Conservation (phyloP, 495 filamentous ascomycete species). For the Bryoglossum gracile region DNA sequence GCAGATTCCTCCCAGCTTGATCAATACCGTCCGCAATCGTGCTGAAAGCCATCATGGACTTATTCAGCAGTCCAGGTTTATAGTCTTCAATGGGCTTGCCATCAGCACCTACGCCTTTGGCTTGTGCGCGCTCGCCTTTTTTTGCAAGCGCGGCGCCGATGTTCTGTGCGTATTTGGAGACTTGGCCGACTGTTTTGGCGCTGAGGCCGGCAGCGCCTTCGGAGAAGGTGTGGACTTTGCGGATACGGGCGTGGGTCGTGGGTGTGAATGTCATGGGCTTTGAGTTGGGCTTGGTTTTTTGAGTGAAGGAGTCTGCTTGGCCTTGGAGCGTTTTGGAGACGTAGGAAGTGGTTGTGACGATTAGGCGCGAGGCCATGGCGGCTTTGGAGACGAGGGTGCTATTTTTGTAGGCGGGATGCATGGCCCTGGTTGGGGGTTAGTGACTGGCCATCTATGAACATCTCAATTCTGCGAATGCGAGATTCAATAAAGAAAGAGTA, state of each 20-base stretch:
- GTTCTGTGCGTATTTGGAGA: slow-evolving; percentile 77
- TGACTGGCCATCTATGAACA: too few relatives aligned
- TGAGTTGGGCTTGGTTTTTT: slow-evolving; percentile 62
- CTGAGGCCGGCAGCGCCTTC: slow-evolving; percentile 68
- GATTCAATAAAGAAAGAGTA: too few relatives aligned
- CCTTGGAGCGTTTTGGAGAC: slow-evolving; percentile 67
- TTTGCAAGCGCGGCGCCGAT: slow-evolving; percentile 67
- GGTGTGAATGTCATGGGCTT: slow-evolving; percentile 86
- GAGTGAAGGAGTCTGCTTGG: slow-evolving; percentile 73
- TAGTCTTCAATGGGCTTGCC: slow-evolving; percentile 55
- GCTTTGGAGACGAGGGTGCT: slow-evolving; percentile 85
- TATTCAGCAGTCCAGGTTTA: slow-evolving; percentile 90
- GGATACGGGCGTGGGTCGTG: slow-evolving; percentile 72
- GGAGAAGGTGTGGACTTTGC: slow-evolving; percentile 78
- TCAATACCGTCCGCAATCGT: slow-evolving; percentile 92
- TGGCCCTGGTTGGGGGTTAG: too few relatives aligned
- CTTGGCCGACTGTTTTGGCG: slow-evolving; percentile 77
- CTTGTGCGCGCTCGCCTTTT: slow-evolving; percentile 37
- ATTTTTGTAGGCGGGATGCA: slow-evolving; percentile 83
- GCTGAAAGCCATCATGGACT: slow-evolving; percentile 91
- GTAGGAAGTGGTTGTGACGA: slow-evolving; percentile 77
- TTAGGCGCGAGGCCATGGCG: slow-evolving; percentile 81
- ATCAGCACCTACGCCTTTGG: slow-evolving; percentile 51
- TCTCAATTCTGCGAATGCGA: too few relatives aligned
- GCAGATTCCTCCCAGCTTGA: slow-evolving; percentile 66